Evolutionary conservation across 1,284 basidiomycete species (phyloP).

Genomic region (Exsudoporus floridanus): DNA sequence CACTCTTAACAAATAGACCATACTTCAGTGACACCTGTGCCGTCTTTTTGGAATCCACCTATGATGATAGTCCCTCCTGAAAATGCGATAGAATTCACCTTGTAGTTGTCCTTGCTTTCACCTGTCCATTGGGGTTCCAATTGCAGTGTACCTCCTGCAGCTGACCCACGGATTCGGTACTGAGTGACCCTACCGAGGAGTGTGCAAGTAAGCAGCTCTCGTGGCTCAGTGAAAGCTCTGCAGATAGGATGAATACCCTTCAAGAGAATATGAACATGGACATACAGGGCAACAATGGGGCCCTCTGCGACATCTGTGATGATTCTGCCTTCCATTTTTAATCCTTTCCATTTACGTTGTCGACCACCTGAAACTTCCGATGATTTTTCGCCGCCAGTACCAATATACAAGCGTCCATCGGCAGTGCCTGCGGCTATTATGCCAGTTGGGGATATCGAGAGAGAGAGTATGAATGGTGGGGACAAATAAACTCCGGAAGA

Average conservation of each 20-base stretch:
- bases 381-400: slow-evolving; percentile 62
- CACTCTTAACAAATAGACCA: slow-evolving; percentile 38
- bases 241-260: slow-evolving; percentile 3
- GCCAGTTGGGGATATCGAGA: slow-evolving; percentile 55
- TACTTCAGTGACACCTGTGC: slow-evolving; percentile 61
- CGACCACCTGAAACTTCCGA: slow-evolving; percentile 30
- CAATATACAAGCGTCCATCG: slow-evolving; percentile 70
- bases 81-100: slow-evolving; percentile 60
- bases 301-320: slow-evolving; percentile 60
- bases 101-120: slow-evolving; percentile 44
- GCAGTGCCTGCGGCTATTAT: slow-evolving; percentile 69
- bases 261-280: slow-evolving; percentile 5
- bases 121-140: slow-evolving; percentile 47
- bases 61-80: slow-evolving; percentile 46
- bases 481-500: slow-evolving; percentile 56
- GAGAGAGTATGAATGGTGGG: slow-evolving; percentile 69
- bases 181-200: slow-evolving; percentile 56
- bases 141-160: slow-evolving; percentile 35
- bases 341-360: slow-evolving; percentile 69
- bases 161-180: slow-evolving; percentile 42
- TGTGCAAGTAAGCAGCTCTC: slow-evolving; percentile 53
- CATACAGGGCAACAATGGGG: slow-evolving; percentile 67
- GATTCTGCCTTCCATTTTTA: slow-evolving; percentile 48
- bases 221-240: slow-evolving; percentile 52
- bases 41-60: slow-evolving; percentile 58